A percentile compares a stretch with the other conserved stretches of the same genome.
Evolutionary conservation across 2,329 filamentous ascomycete species (phyloP).

Genomic region (Curvularia hawaiiensis): DNA sequence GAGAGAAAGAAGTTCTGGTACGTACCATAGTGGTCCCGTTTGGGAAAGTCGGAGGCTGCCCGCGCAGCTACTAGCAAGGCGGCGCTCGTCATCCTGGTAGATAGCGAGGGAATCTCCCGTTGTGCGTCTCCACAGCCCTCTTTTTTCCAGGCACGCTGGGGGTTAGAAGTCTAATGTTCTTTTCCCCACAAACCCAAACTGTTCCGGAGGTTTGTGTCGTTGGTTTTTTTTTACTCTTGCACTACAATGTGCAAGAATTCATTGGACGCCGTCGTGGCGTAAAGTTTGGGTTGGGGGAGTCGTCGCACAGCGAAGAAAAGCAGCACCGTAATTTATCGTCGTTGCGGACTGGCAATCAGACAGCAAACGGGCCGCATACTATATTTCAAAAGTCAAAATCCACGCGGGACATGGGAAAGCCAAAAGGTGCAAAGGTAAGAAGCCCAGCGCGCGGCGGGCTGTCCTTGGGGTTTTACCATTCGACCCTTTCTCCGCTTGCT

Average conservation of each 20-base stretch:
- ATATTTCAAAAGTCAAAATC: not conserved
- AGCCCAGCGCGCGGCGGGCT: not conserved
- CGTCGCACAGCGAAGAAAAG: not conserved
- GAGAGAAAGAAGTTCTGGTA: not conserved
- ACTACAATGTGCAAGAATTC: not conserved
- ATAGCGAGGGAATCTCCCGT: slow-evolving; percentile 1
- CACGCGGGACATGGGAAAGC: not conserved
- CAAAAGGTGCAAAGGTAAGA: not conserved
- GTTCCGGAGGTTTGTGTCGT: not conserved
- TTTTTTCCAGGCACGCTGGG: too few species aligned
- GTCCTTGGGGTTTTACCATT: slow-evolving; percentile 10
- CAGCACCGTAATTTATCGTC: too few species aligned
- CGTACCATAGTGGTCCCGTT: slow-evolving; percentile 6
- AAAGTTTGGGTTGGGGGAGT: not conserved
- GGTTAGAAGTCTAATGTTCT: not conserved
- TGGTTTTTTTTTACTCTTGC: not conserved
- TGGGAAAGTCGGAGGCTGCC: slow-evolving; percentile 4
- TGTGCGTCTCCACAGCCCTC: not conserved
- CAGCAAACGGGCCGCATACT: not conserved
- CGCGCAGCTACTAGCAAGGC: slow-evolving; percentile 5
- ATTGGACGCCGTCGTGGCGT: not conserved
- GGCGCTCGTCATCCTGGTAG: not conserved
- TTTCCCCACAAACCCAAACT: not conserved
- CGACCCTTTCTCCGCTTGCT: slow-evolving; percentile 13
- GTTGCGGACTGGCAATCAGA: not conserved